Evolutionary conservation across 1,139 yeast species (phyloP), one percentile per base, ranked within the genome.

Genomic region (Saccharomyces hybrid): DNA sequence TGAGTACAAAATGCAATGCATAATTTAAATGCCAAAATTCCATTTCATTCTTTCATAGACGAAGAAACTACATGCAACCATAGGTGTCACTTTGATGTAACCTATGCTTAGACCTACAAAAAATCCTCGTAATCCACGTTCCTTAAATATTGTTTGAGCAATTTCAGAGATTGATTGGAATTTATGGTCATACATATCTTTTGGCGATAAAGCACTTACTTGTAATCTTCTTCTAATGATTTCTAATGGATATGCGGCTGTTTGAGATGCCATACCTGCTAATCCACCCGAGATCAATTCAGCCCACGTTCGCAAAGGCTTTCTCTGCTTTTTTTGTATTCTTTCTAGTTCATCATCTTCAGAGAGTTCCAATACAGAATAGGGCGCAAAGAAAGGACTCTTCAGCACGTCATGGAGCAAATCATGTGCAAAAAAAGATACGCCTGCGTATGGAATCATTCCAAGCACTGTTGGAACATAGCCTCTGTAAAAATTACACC

Each of bases 381-480:
- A 80, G 14, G 75, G 73, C 1, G 83, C 75, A 11, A 89, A 69
- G 16, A 64, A 59, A 24, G 76, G 75, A 14, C 85, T 76, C 58
- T 96, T 77, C 66, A 93, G 81, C 1, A 91, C 68, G 71, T 93
- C 99, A 70, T 91, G 98, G 58, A 91, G 77, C 56, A 84, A 31
- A 7, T 93, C 99, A 70, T 93, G 98, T 2, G 96, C 88, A 73
- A 91, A 88, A 66, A 93, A 93, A 1, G 96, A 88, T 1, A 91
- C 97, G 9, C 99, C 99, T 1, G 99, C 99, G 68, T 93, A 93
- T 1, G 99, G 99, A 21, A 93, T 78, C 96, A 93, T 91, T 14
- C 99, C 99, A 46, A 90, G 68, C 42, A 93, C 84, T 0, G 99
- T 93, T 21, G 99, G 96, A 6, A 88, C 82, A 72, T 91, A 93